Evolutionary conservation across 2,329 filamentous ascomycete genomes (phyloP).

Genomic region (Monilinia fructicola): DNA sequence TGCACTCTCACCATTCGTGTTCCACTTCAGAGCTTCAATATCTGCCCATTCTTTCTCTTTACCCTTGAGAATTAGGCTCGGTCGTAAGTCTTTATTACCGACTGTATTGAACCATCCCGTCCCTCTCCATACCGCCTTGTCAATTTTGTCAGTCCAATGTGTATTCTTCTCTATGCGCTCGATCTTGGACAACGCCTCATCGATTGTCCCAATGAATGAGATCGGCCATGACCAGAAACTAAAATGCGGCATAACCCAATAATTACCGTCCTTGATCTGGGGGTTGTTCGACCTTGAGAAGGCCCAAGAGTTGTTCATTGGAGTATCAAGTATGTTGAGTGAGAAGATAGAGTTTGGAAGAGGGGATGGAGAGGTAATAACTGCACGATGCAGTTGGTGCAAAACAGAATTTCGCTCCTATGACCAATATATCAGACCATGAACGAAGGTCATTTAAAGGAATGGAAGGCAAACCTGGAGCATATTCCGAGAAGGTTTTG

Average conservation of each 20-base stretch:
- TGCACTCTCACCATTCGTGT: slow-evolving; percentile 33
- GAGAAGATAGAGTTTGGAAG: slow-evolving; percentile 54
- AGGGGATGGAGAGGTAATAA: slow-evolving; percentile 49
- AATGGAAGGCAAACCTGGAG: slow-evolving; percentile 37
- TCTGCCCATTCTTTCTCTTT: slow-evolving; percentile 49
- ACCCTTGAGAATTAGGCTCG: slow-evolving; percentile 30
- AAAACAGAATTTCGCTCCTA: slow-evolving; percentile 53
- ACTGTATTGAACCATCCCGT: slow-evolving; percentile 49
- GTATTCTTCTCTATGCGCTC: slow-evolving; percentile 41
- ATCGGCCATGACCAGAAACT: slow-evolving; percentile 55
- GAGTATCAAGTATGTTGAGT: slow-evolving; percentile 53
- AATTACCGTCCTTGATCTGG: slow-evolving; percentile 38
- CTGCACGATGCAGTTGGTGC: slow-evolving; percentile 53
- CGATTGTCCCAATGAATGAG: slow-evolving; percentile 49
- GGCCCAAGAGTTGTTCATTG: slow-evolving; percentile 46
- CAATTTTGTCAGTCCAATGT: slow-evolving; percentile 42
- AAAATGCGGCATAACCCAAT: slow-evolving; percentile 57
- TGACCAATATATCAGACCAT: slow-evolving; percentile 27
- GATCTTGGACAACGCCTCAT: slow-evolving; percentile 45
- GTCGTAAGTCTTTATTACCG: slow-evolving; percentile 34
- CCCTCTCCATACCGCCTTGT: slow-evolving; percentile 52
- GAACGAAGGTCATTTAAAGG: not conserved
- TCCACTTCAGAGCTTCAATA: slow-evolving; percentile 44
- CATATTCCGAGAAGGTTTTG: slow-evolving; percentile 47
- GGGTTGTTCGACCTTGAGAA: slow-evolving; percentile 50